phyloP scores from a whole-genome alignment of 768 basidiomycete genomes.

The Leccinellum albellum region DNA sequence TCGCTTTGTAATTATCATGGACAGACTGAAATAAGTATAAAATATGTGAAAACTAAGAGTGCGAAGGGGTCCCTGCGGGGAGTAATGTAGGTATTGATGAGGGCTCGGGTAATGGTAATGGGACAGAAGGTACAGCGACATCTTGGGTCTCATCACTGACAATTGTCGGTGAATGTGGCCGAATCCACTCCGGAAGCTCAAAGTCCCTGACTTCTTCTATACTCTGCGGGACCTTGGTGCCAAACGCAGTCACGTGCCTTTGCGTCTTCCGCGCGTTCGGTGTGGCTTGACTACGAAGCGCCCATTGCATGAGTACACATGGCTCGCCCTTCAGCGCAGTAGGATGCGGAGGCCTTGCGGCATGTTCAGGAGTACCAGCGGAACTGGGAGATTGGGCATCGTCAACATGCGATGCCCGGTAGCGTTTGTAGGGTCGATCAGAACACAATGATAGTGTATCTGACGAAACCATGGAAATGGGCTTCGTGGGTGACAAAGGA shows the following conservation, averaged over 20 bases:
- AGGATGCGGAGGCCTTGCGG: slow-evolving; percentile 7
- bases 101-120: slow-evolving; percentile 4
- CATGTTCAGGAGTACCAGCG: slow-evolving; percentile 18
- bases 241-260: slow-evolving; percentile 57
- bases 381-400: slow-evolving; percentile 25
- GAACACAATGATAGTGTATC: slow-evolving; percentile 27
- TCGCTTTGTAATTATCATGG: neutral
- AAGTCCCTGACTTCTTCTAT: slow-evolving; percentile 51
- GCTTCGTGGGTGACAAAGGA: slow-evolving; percentile 22
- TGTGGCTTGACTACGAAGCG: slow-evolving; percentile 43
- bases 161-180: slow-evolving; percentile 17
- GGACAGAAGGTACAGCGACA: neutral
- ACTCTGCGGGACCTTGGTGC: slow-evolving; percentile 49
- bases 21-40: slow-evolving; percentile 30
- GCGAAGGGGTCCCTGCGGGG: slow-evolving; percentile 2
- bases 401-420: slow-evolving; percentile 17
- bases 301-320: slow-evolving; percentile 46
- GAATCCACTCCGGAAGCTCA: slow-evolving; percentile 54
- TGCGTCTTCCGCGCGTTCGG: slow-evolving; percentile 47
- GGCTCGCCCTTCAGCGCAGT: slow-evolving; percentile 21
- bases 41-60: slow-evolving; percentile 18
- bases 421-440: slow-evolving; percentile 30
- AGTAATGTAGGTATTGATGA: slow-evolving; percentile 12
- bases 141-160: slow-evolving; percentile 7
- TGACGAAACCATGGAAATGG: slow-evolving; percentile 28